These are phyloP conservation scores for Edaphochlamys debaryana DNA, from an alignment of 139 green algal genomes.

Conservation along the genomic window DNA sequence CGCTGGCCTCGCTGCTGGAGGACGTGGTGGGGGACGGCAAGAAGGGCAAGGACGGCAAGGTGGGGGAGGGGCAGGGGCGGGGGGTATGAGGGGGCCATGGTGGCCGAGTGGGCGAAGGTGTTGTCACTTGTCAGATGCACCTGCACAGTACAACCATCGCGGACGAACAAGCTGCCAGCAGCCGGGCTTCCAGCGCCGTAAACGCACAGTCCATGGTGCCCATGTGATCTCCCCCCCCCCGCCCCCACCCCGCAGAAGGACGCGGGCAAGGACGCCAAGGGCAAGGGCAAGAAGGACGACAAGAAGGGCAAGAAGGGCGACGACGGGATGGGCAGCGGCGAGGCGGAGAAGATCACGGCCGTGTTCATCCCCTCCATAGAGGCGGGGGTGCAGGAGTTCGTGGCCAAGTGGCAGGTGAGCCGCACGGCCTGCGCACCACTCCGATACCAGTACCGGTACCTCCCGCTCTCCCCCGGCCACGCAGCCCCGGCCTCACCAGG, in stretches of 20 bases:
- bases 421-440: conserved; percentile 5
- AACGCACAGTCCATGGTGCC: too few relatives aligned
- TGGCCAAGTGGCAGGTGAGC: conserved; percentile 78
- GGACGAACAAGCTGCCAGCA: too few relatives aligned
- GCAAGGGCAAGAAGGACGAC: conserved; percentile 29
- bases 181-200: too few relatives aligned
- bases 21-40: conserved; percentile 59
- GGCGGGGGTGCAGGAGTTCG: conserved; percentile 77
- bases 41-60: conserved; percentile 57
- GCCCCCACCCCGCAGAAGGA: conserved; percentile 46
- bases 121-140: too few relatives aligned
- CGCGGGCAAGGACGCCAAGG: conserved; percentile 33
- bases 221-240: too few relatives aligned
- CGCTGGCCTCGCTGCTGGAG: conserved; percentile 53
- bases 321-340: conserved; percentile 20
- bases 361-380: conserved; percentile 80
- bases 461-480: too few relatives aligned
- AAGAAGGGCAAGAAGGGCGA: conserved; percentile 49
- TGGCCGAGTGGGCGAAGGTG: too few relatives aligned
- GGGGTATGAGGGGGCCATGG: too few relatives aligned
- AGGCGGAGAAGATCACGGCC: conserved; percentile 59
- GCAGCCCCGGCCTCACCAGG: too few relatives aligned
- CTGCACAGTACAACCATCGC: too few relatives aligned
- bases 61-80: background rate
- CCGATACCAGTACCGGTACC: too few relatives aligned